A percentile compares a stretch with the other conserved stretches of the same genome.
phyloP scores from a whole-genome alignment of 305 asterid species.

The Plantago lanceolata region DNA sequence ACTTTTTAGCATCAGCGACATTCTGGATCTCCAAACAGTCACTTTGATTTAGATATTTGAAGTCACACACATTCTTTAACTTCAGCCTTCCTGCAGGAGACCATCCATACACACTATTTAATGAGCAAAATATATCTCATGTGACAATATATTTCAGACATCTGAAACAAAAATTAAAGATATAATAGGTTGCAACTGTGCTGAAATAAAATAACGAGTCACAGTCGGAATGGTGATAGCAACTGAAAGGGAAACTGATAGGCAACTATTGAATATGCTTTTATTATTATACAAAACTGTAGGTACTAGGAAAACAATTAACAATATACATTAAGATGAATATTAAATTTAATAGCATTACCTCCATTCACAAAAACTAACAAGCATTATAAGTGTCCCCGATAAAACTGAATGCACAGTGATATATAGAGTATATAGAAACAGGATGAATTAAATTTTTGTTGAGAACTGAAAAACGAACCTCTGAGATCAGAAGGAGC shows the following conservation, averaged over 20 bases:
- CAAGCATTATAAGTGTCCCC: slow-evolving; percentile 16
- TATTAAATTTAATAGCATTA: not conserved
- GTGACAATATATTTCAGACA: not conserved
- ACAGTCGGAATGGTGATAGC: slow-evolving; percentile 11
- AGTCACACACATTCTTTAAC: slow-evolving; percentile 62
- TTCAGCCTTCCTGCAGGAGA: slow-evolving; percentile 58
- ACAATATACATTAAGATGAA: not conserved
- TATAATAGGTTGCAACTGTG: slow-evolving; percentile 3
- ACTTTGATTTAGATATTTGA: slow-evolving; percentile 77
- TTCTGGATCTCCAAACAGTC: slow-evolving; percentile 58
- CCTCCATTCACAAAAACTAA: not conserved
- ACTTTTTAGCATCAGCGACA: slow-evolving; percentile 67
- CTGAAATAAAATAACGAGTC: not conserved
- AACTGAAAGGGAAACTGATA: slow-evolving; percentile 12
- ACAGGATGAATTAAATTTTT: slow-evolving; percentile 14
- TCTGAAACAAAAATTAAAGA: slow-evolving; percentile 3
- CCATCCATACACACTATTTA: not conserved
- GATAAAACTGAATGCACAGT: slow-evolving; percentile 10
- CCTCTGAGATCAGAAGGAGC: slow-evolving; percentile 84
- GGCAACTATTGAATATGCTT: slow-evolving; percentile 6
- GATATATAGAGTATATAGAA: slow-evolving; percentile 14
- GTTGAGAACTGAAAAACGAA: slow-evolving; percentile 29
- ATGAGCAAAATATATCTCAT: too few species aligned
- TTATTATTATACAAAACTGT: slow-evolving; percentile 14
- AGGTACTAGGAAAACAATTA: slow-evolving; percentile 12